Evolutionary conservation across 176 grass and related monocot species (phyloP).

Genomic region (Poa annua): DNA sequence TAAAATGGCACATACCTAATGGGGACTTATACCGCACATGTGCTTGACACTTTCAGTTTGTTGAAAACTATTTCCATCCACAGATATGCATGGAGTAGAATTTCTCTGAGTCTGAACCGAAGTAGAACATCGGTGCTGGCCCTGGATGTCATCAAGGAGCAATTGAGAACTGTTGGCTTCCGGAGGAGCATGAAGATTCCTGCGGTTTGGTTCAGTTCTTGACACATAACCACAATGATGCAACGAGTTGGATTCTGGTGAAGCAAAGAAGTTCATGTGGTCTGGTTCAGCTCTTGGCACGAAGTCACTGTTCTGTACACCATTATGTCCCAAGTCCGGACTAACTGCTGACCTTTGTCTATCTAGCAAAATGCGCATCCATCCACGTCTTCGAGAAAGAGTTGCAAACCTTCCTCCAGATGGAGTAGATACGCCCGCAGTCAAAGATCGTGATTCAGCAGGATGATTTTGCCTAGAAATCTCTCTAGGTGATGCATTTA

Average conservation of each 20-base stretch:
- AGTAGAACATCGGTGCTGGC: slow-evolving; percentile 38
- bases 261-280: slow-evolving; percentile 18
- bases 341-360: slow-evolving; percentile 28
- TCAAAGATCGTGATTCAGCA: slow-evolving; percentile 43
- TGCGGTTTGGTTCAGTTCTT: slow-evolving; percentile 26
- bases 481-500: slow-evolving; percentile 80
- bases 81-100: slow-evolving; percentile 47
- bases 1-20: slow-evolving; percentile 50
- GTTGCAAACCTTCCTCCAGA: slow-evolving; percentile 56
- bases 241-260: slow-evolving; percentile 23
- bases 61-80: slow-evolving; percentile 55
- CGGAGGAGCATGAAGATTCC: not conserved
- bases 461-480: slow-evolving; percentile 46
- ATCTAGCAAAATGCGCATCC: slow-evolving; percentile 58
- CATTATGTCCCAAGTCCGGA: slow-evolving; percentile 2
- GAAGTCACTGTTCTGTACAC: not conserved
- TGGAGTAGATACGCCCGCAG: slow-evolving; percentile 53
- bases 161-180: slow-evolving; percentile 41
- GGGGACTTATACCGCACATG: slow-evolving; percentile 42
- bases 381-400: slow-evolving; percentile 44
- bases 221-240: slow-evolving; percentile 31
- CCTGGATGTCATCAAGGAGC: slow-evolving; percentile 43
- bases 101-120: slow-evolving; percentile 50
- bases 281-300: slow-evolving; percentile 25
- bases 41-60: slow-evolving; percentile 56